Conservation (phyloP, 2,329 filamentous ascomycete species). For the Colletotrichum brevisporum region DNA sequence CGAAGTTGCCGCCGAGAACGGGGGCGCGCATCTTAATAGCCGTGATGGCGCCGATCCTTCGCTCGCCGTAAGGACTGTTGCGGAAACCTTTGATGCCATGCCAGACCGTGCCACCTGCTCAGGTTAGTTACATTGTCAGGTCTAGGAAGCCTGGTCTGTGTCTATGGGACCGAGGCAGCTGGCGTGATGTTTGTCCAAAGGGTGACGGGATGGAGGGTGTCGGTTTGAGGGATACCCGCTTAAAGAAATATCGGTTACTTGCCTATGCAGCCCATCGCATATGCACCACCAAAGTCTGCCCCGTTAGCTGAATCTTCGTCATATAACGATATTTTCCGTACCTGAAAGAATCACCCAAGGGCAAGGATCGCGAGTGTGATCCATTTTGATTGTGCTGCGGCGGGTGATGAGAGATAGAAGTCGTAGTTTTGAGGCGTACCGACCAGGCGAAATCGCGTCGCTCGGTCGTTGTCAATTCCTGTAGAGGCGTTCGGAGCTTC, state of each 20-base stretch:
- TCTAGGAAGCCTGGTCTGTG: too few relatives aligned
- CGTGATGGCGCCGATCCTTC: conserved; percentile 94
- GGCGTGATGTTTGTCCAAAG: too few relatives aligned
- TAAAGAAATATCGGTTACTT: too few relatives aligned
- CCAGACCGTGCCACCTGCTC: conserved; percentile 83
- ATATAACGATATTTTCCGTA: too few relatives aligned
- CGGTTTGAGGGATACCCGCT: too few relatives aligned
- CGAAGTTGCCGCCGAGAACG: conserved; percentile 97
- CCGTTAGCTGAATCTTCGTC: too few relatives aligned
- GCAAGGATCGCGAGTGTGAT: conserved; percentile 97
- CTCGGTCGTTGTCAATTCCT: background rate
- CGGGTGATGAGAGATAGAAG: conserved; percentile 5
- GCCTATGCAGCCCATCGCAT: too few relatives aligned
- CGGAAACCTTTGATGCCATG: conserved; percentile 96
- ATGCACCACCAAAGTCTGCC: too few relatives aligned
- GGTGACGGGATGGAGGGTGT: too few relatives aligned
- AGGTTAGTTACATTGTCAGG: too few relatives aligned
- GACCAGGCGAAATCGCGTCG: conserved; percentile 12
- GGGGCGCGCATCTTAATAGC: conserved; percentile 98
- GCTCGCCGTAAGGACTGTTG: conserved; percentile 92
- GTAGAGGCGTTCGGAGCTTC: too few relatives aligned
- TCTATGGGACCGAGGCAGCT: too few relatives aligned
- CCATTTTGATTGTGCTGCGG: conserved; percentile 68
- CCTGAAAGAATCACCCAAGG: conserved; percentile 86
- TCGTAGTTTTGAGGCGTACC: conserved; percentile 1